phyloP scores from a whole-genome alignment of 2,329 filamentous ascomycete species.

The Microcera coccophila region DNA sequence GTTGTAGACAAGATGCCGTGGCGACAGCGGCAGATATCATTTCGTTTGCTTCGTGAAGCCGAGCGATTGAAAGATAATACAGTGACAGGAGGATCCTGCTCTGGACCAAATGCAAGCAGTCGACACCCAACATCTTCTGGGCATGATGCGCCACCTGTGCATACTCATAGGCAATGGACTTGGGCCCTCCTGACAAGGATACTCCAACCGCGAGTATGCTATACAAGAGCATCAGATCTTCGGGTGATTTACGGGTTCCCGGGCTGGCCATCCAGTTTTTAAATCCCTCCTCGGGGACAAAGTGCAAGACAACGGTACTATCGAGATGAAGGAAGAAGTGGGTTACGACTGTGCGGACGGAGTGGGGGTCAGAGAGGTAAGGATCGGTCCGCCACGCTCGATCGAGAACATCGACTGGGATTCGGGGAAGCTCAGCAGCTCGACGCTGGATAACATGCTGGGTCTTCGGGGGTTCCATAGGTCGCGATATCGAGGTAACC shows the following conservation, averaged over 20 bases:
- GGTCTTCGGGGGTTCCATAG: constrained; percentile 37
- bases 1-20: constrained; percentile 54
- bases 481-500: constrained; percentile 22
- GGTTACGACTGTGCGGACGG: constrained; percentile 36
- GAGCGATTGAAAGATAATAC: constrained; percentile 60
- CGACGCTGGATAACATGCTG: constrained; percentile 35
- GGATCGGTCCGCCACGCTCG: constrained; percentile 50
- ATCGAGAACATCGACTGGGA: constrained; percentile 47
- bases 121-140: constrained; percentile 28
- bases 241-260: constrained; percentile 36
- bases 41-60: constrained; percentile 59
- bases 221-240: constrained; percentile 46
- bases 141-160: constrained; percentile 56
- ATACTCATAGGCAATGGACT: constrained; percentile 37
- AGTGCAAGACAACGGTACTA: constrained; percentile 39
- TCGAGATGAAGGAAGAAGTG: constrained; percentile 43
- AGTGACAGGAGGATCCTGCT: constrained; percentile 62
- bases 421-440: constrained; percentile 41
- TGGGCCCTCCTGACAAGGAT: constrained; percentile 36
- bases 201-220: constrained; percentile 40
- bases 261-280: constrained; percentile 35
- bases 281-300: constrained; percentile 40
- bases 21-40: constrained; percentile 60
- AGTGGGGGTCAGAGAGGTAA: constrained; percentile 43
- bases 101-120: constrained; percentile 60